Conservation (phyloP, 2,329 filamentous ascomycete species). For the Fusarium albosuccineum region DNA sequence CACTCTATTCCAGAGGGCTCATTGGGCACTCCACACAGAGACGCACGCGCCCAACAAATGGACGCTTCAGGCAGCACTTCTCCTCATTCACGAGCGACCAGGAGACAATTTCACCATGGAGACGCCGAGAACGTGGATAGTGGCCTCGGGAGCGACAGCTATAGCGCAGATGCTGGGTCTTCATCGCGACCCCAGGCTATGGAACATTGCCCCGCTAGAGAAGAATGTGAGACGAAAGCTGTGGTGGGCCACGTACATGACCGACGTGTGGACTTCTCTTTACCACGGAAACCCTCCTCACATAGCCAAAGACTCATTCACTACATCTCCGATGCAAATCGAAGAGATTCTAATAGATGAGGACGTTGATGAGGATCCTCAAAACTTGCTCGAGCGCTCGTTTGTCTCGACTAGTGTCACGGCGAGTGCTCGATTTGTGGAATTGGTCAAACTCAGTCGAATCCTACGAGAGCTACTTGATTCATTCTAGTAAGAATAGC, state of each 20-base stretch:
- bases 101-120: conserved; percentile 54
- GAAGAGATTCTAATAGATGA: conserved; percentile 53
- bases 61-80: conserved; percentile 53
- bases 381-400: neutral
- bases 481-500: conserved; percentile 19
- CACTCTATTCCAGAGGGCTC: conserved; percentile 46
- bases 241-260: conserved; percentile 53
- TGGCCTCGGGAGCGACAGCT: conserved; percentile 52
- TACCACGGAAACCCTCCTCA: conserved; percentile 56
- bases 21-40: conserved; percentile 52
- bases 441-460: conserved; percentile 33
- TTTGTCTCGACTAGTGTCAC: conserved; percentile 34
- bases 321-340: conserved; percentile 48
- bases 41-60: conserved; percentile 54
- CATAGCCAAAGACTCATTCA: conserved; percentile 50
- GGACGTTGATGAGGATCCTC: conserved; percentile 26
- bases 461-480: conserved; percentile 20
- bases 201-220: conserved; percentile 53
- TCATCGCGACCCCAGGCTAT: conserved; percentile 51
- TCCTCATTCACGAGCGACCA: conserved; percentile 54
- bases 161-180: conserved; percentile 55
- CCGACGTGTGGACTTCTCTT: conserved; percentile 54
- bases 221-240: conserved; percentile 51
- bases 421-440: conserved; percentile 46
- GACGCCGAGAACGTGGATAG: conserved; percentile 54